Evolutionary conservation across 169 alveolate species (phyloP).

Genomic region (Neospora caninum): DNA sequence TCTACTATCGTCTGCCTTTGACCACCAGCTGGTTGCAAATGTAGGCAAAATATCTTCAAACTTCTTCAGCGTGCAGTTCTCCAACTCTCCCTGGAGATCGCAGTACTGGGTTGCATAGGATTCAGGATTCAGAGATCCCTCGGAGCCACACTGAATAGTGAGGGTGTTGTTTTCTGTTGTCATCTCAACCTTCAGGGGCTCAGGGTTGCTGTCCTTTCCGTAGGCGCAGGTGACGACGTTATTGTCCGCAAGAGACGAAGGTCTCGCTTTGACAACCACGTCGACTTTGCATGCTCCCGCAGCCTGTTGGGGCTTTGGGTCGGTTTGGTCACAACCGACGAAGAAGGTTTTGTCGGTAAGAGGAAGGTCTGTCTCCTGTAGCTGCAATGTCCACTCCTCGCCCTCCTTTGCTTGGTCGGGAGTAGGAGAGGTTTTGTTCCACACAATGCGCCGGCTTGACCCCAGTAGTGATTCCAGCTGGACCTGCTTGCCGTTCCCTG

Average conservation of each 20-base stretch:
- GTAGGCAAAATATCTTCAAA: not conserved
- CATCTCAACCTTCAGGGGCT: not conserved
- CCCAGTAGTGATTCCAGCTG: not conserved
- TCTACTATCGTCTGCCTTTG: not conserved
- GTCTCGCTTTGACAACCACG: not conserved
- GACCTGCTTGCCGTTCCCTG: not conserved
- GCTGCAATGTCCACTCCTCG: not conserved
- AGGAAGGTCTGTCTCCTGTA: not conserved
- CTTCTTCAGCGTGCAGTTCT: not conserved
- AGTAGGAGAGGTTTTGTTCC: not conserved
- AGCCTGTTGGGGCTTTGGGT: not conserved
- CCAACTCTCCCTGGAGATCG: not conserved
- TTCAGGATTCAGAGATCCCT: not conserved
- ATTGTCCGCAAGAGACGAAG: not conserved
- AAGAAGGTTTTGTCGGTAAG: not conserved
- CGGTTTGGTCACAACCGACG: not conserved
- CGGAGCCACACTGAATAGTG: not conserved
- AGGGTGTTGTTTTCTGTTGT: slow-evolving; percentile 5
- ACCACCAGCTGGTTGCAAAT: not conserved
- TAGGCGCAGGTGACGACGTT: slow-evolving; percentile 27
- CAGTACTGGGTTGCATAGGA: not conserved
- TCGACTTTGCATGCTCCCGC: not conserved
- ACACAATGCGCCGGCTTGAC: not conserved
- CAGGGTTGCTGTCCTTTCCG: not conserved
- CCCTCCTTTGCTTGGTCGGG: not conserved